These are phyloP conservation scores for Sclerotinia subarctica DNA, from an alignment of 2,329 filamentous ascomycete species.

Conservation along the genomic window DNA sequence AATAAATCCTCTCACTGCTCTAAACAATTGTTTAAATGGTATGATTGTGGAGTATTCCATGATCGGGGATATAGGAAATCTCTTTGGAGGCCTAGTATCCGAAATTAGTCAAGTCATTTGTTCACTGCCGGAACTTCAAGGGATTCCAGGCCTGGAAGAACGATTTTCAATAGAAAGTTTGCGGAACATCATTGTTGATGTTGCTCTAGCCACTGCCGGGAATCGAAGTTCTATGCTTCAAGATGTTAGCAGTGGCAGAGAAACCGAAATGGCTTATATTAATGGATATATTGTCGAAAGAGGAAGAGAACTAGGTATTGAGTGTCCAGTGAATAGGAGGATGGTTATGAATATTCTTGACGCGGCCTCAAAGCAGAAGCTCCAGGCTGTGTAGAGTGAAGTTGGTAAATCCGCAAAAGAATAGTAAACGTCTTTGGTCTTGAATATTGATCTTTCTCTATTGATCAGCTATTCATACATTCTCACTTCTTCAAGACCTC, in stretches of 20 bases:
- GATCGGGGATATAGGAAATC: slow-evolving; percentile 25
- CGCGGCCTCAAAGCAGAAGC: neutral
- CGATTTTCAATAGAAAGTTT: slow-evolving; percentile 6
- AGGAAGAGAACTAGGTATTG: slow-evolving; percentile 33
- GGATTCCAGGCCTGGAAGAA: neutral
- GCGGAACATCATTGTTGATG: slow-evolving; percentile 44
- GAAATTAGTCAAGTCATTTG: slow-evolving; percentile 74
- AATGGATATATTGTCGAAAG: slow-evolving; percentile 52
- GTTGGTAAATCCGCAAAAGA: neutral
- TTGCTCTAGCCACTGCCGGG: slow-evolving; percentile 48
- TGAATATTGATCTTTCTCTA: neutral
- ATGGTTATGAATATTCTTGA: slow-evolving; percentile 37
- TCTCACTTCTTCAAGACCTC: neutral
- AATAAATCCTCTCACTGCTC: slow-evolving; percentile 80
- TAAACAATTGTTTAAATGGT: slow-evolving; percentile 78
- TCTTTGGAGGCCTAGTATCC: slow-evolving; percentile 49
- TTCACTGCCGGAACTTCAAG: slow-evolving; percentile 35
- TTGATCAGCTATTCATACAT: neutral
- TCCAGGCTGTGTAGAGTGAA: neutral
- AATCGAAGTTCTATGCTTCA: slow-evolving; percentile 64
- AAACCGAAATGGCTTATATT: slow-evolving; percentile 56
- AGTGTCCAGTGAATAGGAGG: slow-evolving; percentile 42
- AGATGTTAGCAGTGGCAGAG: slow-evolving; percentile 45
- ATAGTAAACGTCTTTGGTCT: neutral
- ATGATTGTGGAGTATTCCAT: slow-evolving; percentile 50